These are phyloP conservation scores for Podospora sp. DNA, from an alignment of 495 filamentous ascomycete species.

Conservation along the genomic window DNA sequence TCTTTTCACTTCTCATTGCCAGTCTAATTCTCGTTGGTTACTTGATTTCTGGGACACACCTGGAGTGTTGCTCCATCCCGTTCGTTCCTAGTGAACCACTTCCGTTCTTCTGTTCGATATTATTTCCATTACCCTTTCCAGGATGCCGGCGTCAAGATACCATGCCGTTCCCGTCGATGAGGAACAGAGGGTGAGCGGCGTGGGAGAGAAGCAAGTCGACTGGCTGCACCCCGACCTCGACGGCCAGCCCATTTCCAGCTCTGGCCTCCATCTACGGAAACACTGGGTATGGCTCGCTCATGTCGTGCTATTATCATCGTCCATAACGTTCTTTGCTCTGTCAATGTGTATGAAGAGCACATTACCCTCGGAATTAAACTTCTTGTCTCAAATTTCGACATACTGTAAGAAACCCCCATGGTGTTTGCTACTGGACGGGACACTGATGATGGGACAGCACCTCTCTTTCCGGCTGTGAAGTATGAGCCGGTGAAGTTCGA, in stretches of 20 bases:
- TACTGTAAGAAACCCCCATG: conserved; percentile 33
- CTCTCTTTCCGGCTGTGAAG: conserved; percentile 47
- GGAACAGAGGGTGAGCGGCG: conserved; percentile 36
- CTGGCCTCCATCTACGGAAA: conserved; percentile 4
- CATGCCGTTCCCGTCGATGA: conserved; percentile 42
- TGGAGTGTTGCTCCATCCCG: conserved; percentile 39
- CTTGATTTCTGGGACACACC: conserved; percentile 35
- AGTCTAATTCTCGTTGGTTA: conserved; percentile 13
- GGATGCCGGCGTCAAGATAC: conserved; percentile 39
- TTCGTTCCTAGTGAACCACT: conserved; percentile 17
- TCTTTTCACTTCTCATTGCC: neutral
- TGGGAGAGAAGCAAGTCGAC: conserved; percentile 29
- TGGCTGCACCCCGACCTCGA: conserved; percentile 23
- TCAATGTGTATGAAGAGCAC: conserved; percentile 42
- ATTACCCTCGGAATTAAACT: conserved; percentile 9
- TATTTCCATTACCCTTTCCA: conserved; percentile 13
- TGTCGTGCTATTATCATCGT: conserved; percentile 45
- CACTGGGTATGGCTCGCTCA: conserved; percentile 51
- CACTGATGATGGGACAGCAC: conserved; percentile 39
- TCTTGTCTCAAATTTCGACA: conserved; percentile 25
- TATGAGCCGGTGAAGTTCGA: conserved; percentile 50
- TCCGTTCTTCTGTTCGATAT: conserved; percentile 26
- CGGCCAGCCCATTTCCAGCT: conserved; percentile 1
- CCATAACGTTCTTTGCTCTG: conserved; percentile 45
- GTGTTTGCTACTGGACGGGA: neutral